Conservation (phyloP, 75 land plant genomes). For the Chamaecyparis obtusa region DNA sequence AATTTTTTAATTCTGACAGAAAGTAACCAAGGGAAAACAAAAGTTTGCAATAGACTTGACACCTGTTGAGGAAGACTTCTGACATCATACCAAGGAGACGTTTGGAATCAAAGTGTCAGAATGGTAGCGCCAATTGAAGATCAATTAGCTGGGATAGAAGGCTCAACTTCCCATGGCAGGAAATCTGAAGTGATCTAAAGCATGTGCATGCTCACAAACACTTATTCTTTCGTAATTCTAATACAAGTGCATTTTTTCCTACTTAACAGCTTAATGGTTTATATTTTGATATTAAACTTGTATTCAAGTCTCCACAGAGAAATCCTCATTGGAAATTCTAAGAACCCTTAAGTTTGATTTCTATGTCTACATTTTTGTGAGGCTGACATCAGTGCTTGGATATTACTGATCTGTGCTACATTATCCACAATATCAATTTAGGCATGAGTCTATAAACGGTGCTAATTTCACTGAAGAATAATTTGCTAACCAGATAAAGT, state of each 20-base stretch:
- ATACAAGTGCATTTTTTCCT: background rate
- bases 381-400: too few species aligned
- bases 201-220: background rate
- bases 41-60: constrained; percentile 74
- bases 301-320: too few species aligned
- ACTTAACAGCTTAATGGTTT: background rate
- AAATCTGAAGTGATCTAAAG: background rate
- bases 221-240: background rate
- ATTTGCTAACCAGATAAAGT: background rate
- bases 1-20: constrained; percentile 32
- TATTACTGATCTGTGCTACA: too few species aligned
- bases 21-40: constrained; percentile 83
- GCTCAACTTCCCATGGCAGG: background rate
- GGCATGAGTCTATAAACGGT: background rate
- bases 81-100: background rate
- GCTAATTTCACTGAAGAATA: background rate
- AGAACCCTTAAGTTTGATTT: background rate
- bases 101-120: background rate
- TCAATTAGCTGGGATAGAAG: background rate
- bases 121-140: constrained; percentile 1
- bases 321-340: background rate
- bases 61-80: constrained; percentile 22
- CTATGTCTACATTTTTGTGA: background rate
- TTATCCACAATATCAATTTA: background rate
- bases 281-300: background rate